A percentile compares a stretch with the other conserved stretches of the same genome.
These are phyloP conservation scores for Verticillium nubilum DNA, from an alignment of 2,329 filamentous ascomycete species.

Conservation along the genomic window DNA sequence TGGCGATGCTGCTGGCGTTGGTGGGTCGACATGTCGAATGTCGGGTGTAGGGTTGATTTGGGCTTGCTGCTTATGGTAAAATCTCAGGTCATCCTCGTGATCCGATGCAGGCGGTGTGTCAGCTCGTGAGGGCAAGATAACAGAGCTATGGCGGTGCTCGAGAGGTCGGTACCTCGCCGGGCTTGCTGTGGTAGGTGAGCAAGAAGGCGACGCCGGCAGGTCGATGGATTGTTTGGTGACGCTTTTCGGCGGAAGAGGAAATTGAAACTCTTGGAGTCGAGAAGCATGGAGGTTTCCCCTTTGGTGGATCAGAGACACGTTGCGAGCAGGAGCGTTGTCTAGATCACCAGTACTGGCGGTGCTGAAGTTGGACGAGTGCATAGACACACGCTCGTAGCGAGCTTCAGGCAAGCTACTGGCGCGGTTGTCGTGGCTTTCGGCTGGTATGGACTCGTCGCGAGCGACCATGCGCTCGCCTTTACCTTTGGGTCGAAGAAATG, in stretches of 20 bases:
- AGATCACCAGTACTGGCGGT: slow-evolving; percentile 5
- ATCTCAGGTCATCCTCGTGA: slow-evolving; percentile 20
- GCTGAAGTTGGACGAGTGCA: slow-evolving; percentile 9
- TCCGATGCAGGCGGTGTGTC: slow-evolving; percentile 29
- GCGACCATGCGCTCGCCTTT: slow-evolving; percentile 50
- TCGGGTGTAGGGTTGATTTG: slow-evolving; percentile 1
- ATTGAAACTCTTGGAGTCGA: slow-evolving; percentile 29
- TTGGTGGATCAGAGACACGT: slow-evolving; percentile 7
- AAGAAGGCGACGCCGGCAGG: slow-evolving; percentile 4
- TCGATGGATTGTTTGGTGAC: slow-evolving; percentile 18
- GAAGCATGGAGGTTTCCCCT: slow-evolving; percentile 11
- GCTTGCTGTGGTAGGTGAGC: slow-evolving; percentile 2
- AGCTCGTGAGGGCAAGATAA: slow-evolving; percentile 15
- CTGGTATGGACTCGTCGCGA: slow-evolving; percentile 36
- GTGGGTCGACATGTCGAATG: slow-evolving; percentile 16
- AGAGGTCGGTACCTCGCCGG: slow-evolving; percentile 1
- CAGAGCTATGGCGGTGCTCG: slow-evolving; percentile 11
- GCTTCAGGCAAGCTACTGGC: slow-evolving; percentile 11
- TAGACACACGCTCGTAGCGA: slow-evolving; percentile 10
- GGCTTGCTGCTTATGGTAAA: slow-evolving; percentile 3
- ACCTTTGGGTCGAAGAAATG: slow-evolving; percentile 51
- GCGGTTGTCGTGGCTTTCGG: slow-evolving; percentile 5
- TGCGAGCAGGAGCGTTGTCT: slow-evolving; percentile 4
- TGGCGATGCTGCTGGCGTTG: slow-evolving; percentile 28
- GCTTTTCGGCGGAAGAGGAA: slow-evolving; percentile 26